Base-by-base conservation (phyloP, 768 basidiomycete species). In the Holtermanniella nyarrowii region DNA sequence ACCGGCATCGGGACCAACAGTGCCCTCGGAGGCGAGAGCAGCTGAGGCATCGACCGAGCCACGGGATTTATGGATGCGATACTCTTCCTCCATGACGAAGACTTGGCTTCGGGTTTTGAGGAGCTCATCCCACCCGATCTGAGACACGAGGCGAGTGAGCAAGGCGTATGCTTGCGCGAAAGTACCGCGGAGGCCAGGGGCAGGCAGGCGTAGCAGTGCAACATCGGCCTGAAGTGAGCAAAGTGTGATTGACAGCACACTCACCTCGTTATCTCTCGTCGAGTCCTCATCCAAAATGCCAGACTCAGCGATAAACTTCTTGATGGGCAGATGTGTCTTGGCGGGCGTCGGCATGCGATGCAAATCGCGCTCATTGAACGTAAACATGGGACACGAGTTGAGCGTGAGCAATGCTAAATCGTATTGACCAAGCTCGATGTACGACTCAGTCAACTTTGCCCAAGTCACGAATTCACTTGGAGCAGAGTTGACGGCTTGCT, bases 381-480 rank as follows among this genome's bases (percentile, higher is more conserved):
- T 97, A 74, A 99, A 99, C 95, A 99, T 97, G 2, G 93, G 91
- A 74, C 95, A 96, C n/a, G 91, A 96, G 68, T 96, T 96, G 45
- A 96, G 80, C 1, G 93, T 95, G 40, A 96, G 76, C 13, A 97
- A 76, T 0, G 90, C 60, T 49, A 85, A 83, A 63, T 95, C 88
- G 67, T 79, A 96, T 67, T 88, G 82, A 23, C 82, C 82, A 42
- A 86, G 74, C 54, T 96, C 91, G 44, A 96, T 90, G 67, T 93
- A 95, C 48, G 93, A 74, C 58, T 97, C 88, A 0, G 93, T 91
- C 61, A 97, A 74, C 74, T 95, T 97, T 66, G 96, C 90, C 91
- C 95, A 99, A 0, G 93, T 97, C 18, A 95, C 86, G 58, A 99
- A 97, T 70, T 99, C 95, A 75, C 87, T 90, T 4, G 95, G 95